Base-by-base conservation (phyloP, 2,329 filamentous ascomycete genomes). In the Metarhizium album region DNA sequence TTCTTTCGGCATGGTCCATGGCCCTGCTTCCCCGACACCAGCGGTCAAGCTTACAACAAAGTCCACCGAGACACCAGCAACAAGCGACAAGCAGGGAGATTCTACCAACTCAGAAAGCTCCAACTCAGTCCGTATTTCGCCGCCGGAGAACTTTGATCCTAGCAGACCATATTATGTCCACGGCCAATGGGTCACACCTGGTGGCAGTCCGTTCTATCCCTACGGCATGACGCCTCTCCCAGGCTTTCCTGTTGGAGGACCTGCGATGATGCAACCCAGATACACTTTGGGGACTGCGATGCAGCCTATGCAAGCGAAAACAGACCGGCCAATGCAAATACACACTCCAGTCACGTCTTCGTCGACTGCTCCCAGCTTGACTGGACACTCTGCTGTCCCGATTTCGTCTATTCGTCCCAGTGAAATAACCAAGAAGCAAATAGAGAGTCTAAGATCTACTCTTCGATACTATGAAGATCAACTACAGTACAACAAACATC, bases 361-460 rank as follows among this genome's bases (percentile, higher is more conserved):
- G 50, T 58, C 57, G 52, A 62, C 48, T 29, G 24, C 46, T 9
- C 38, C 52, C 3, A 48, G 50, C 31, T 46, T 46, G n/a, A 20
- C 48, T 2, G 50, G 50, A 9, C 35, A 64, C 50, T 46, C 62
- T 54, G 58, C 59, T 42, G 71, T 74, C 13, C 77, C 74, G 2
- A 68, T 75, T 23, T 80, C 79, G n/a, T 81, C 79, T 6, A 82
- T 82, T 54, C 72, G 73, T 22, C 74, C 73, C 3, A 82, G 79
- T 57, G 75, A 79, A n/a, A 79, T 82, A 56, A 82, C 77, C 7
- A 77, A 69, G 59, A 78, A 75, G 56, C 79, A 82, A 56, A 72
- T 82, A 47, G 70, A 74, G 22, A 64, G 67, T 42, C 70, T 83
- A 49, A 72, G 71, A 40, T 58, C 61, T n/a, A 72, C 73, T n/a